phyloP scores from a whole-genome alignment of 2,329 filamentous ascomycete species.

The Cadophora sp. region DNA sequence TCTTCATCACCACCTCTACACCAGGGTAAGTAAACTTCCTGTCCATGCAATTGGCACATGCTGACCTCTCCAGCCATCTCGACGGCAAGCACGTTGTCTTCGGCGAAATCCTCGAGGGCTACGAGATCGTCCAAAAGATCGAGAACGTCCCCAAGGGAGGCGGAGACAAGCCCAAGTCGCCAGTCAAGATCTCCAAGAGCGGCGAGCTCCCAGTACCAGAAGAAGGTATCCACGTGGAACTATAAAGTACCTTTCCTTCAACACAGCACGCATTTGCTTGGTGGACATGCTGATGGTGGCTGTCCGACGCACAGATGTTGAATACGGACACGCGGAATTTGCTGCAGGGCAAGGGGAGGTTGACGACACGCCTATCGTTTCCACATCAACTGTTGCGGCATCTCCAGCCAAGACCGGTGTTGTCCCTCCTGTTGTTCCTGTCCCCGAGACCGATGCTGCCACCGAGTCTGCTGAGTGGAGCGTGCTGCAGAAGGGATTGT shows the following conservation, averaged over 20 bases:
- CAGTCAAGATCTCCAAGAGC: constrained; percentile 81
- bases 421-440: constrained; percentile 34
- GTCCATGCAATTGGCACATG: background rate
- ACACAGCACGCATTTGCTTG: constrained; percentile 30
- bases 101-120: constrained; percentile 86
- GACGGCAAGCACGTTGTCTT: constrained; percentile 88
- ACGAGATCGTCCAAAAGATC: constrained; percentile 80
- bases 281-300: constrained; percentile 43
- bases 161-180: constrained; percentile 72
- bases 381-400: constrained; percentile 26
- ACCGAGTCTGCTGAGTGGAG: constrained; percentile 48
- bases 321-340: constrained; percentile 45
- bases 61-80: constrained; percentile 66
- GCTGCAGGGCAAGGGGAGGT: constrained; percentile 41
- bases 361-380: constrained; percentile 33
- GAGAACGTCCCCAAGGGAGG: constrained; percentile 71
- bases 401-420: constrained; percentile 22
- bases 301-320: constrained; percentile 40
- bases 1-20: constrained; percentile 87
- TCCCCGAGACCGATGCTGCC: constrained; percentile 34
- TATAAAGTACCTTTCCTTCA: constrained; percentile 61
- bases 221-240: constrained; percentile 94
- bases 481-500: constrained; percentile 56
- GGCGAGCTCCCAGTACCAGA: constrained; percentile 82
- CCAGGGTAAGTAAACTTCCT: constrained; percentile 65